phyloP scores from a whole-genome alignment of 2,329 filamentous ascomycete genomes.

The Trichophyton mentagrophytes region DNA sequence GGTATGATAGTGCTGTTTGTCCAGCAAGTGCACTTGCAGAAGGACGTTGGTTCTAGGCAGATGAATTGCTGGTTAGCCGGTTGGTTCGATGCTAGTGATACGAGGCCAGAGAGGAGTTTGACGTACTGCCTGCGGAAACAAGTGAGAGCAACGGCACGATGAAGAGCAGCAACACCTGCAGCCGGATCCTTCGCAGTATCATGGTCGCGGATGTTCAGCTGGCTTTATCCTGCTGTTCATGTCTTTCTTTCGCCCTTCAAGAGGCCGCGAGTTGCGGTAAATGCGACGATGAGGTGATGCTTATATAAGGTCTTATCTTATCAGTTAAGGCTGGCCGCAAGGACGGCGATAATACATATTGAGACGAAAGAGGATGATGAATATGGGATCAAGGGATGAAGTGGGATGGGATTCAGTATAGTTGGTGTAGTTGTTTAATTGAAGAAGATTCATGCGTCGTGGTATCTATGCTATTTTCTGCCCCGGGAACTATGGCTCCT shows the following conservation, averaged over 20 bases:
- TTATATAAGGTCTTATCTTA: background rate
- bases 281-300: background rate
- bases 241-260: background rate
- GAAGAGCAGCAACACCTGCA: conserved; percentile 11
- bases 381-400: background rate
- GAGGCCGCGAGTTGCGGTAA: background rate
- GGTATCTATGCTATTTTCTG: background rate
- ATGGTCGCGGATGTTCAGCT: background rate
- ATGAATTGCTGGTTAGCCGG: conserved; percentile 2
- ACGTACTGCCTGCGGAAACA: conserved; percentile 27
- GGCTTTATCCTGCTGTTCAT: background rate
- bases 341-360: too few relatives aligned
- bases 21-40: conserved; percentile 61
- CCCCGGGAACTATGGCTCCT: conserved; percentile 33
- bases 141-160: conserved; percentile 21
- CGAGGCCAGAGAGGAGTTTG: background rate
- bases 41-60: conserved; percentile 40
- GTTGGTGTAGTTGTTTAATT: background rate
- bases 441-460: background rate
- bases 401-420: background rate
- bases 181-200: conserved; percentile 5
- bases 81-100: background rate
- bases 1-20: conserved; percentile 56
- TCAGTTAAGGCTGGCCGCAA: background rate
- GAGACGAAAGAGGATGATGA: too few relatives aligned